Percentiles rank a stretch among this genome's conserved stretches.
These are phyloP conservation scores for Umbelopsis ramanniana DNA, from an alignment of 192 early-diverging fungal species.

Conservation along the genomic window DNA sequence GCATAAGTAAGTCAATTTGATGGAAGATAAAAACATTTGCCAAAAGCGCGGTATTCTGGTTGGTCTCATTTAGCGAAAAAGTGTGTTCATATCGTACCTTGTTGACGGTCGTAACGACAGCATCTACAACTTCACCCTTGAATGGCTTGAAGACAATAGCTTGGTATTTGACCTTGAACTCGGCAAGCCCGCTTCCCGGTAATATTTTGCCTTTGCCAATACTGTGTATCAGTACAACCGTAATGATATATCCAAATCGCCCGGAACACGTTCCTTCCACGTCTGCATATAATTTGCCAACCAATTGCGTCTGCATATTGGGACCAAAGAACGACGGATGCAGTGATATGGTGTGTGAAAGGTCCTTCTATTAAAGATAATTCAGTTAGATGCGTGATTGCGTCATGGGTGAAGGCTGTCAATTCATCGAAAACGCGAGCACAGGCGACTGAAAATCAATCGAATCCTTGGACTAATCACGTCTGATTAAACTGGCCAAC, in stretches of 20 bases:
- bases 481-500: background rate
- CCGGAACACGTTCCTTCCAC: slow-evolving; percentile 96
- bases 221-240: slow-evolving; percentile 80
- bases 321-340: slow-evolving; percentile 93
- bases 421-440: background rate
- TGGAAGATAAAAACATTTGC: too few relatives aligned
- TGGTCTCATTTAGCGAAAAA: too few relatives aligned
- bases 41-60: too few relatives aligned
- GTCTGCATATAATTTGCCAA: slow-evolving; percentile 86
- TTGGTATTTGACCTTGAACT: slow-evolving; percentile 88
- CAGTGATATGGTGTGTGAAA: slow-evolving; percentile 91
- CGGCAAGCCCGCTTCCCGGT: slow-evolving; percentile 83
- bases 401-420: background rate
- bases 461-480: background rate
- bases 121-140: slow-evolving; percentile 96
- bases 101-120: slow-evolving; percentile 85
- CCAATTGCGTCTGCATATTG: slow-evolving; percentile 75
- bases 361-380: slow-evolving; percentile 64
- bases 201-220: slow-evolving; percentile 83
- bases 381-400: too few relatives aligned
- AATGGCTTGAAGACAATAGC: slow-evolving; percentile 98
- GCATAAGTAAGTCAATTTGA: background rate
- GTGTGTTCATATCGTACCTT: slow-evolving; percentile 56
- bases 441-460: too few relatives aligned
- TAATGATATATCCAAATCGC: slow-evolving; percentile 90